Evolutionary conservation across 345 rosid species (phyloP).

Genomic region (Noccaea bulbosa): DNA sequence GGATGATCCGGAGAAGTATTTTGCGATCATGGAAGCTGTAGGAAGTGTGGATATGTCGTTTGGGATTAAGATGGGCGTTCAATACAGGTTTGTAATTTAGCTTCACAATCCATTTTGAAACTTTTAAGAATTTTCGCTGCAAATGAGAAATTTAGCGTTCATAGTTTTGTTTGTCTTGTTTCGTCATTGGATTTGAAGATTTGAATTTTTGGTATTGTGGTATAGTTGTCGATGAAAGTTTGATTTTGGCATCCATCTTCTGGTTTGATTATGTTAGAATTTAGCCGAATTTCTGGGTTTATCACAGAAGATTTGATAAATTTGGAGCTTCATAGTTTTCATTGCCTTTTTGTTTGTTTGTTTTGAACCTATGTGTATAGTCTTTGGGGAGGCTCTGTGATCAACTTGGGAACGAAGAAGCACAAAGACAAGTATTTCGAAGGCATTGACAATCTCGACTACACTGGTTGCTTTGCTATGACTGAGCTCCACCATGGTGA

Average conservation of each 20-base stretch:
- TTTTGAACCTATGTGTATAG: conserved; percentile 46
- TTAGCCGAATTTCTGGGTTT: background rate
- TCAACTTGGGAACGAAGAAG: conserved; percentile 95
- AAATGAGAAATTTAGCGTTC: background rate
- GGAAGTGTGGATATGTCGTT: conserved; percentile 92
- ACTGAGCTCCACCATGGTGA: conserved; percentile 98
- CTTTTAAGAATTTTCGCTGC: no score
- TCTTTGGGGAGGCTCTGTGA: conserved; percentile 98
- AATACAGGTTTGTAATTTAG: conserved; percentile 63
- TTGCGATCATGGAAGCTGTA: conserved; percentile 80
- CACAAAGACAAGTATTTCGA: conserved; percentile 89
- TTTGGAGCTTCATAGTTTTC: background rate
- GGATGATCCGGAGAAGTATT: conserved; percentile 86
- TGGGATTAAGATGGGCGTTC: conserved; percentile 94
- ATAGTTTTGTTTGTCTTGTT: background rate
- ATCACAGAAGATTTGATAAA: background rate
- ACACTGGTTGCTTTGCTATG: conserved; percentile 98
- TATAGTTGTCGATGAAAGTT: conserved; percentile 22
- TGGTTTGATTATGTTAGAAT: background rate
- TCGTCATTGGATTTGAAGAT: background rate
- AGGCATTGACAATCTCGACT: conserved; percentile 79
- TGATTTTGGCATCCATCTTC: conserved; percentile 10
- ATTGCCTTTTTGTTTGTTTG: background rate
- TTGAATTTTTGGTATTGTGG: background rate
- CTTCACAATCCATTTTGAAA: background rate